Evolutionary conservation across 2,329 filamentous ascomycete genomes (phyloP).

Genomic region (Neurospora sp.): DNA sequence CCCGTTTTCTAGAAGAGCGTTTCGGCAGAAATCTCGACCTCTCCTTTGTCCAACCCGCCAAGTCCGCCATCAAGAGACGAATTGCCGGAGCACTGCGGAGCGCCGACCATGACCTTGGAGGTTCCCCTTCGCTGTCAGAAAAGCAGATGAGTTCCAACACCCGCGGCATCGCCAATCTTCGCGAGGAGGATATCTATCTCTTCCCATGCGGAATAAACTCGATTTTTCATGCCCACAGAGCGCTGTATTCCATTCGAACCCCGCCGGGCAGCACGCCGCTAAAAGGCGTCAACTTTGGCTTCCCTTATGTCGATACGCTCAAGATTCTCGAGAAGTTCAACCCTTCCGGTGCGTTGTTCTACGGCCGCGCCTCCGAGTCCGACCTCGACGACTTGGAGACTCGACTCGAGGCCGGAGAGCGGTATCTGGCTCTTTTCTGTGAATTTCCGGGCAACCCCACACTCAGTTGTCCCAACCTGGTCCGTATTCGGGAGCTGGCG

Average conservation of each 20-base stretch:
- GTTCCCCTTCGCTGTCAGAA: constrained; percentile 38
- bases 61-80: constrained; percentile 71
- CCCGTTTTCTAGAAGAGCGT: constrained; percentile 80
- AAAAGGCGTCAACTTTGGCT: constrained; percentile 88
- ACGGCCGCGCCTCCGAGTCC: constrained; percentile 64
- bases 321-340: constrained; percentile 95
- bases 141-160: constrained; percentile 36
- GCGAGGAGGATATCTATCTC: constrained; percentile 80
- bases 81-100: constrained; percentile 79
- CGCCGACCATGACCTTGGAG: constrained; percentile 49
- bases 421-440: constrained; percentile 76
- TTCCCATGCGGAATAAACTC: constrained; percentile 90
- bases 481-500: constrained; percentile 69
- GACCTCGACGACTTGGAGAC: constrained; percentile 78
- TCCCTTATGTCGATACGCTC: constrained; percentile 92
- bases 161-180: constrained; percentile 53
- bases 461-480: constrained; percentile 72
- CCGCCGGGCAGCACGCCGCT: constrained; percentile 31
- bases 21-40: constrained; percentile 86
- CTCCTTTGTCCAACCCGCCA: constrained; percentile 69
- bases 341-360: constrained; percentile 69
- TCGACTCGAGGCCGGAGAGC: constrained; percentile 61
- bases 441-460: constrained; percentile 94
- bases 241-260: constrained; percentile 50
- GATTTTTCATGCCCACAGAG: constrained; percentile 80